Evolutionary conservation across 2,329 filamentous ascomycete species (phyloP), one percentile per base, ranked within the genome.

Genomic region (Colletotrichum endophyticum): DNA sequence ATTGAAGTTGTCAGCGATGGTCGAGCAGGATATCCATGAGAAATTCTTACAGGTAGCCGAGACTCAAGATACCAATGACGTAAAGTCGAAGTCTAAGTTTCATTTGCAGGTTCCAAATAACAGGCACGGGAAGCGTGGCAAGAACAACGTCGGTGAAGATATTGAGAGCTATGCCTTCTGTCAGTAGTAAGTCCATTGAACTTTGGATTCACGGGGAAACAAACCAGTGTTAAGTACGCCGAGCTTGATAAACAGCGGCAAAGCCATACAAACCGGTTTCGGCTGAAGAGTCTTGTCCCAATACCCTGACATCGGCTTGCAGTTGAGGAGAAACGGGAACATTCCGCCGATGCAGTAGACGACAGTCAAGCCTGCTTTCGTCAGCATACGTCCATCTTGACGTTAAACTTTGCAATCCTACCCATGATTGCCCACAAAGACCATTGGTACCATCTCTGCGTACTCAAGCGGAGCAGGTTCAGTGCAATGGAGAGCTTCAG

Each of bases 131-230:
- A 15, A 88, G 80, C 2, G 84, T 83, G 1, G 86, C 86, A 44
- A 87, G 86, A 16, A 84, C 79, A 8, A 87, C 80, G 66, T 88
- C 86, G 22, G 86, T 87, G 9, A 83, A 81, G 39, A 88, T 86
- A 72, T 87, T 87, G 80, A 86, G 83, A 6, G 79, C 84, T 82
- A 59, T 7, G 3, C 4, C 68, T 74, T 22, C 75, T 12, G 6
- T 30, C 5, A 28, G 8, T 13, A 12, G 12, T 4, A 6, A 12
- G 12, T 7, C 6, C 2, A 15, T 1, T 1, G 5, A 25, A 62
- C 64, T 30, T 6, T 71, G 75, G 7, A 6, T 13, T 8, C 13
- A 19, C 4, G 16, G 1, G 6, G 16, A 25, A n/a, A 19, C 69
- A 1, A 59, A 73, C 73, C 53, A 59, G 70, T 76, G 44, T 76